Evolutionary conservation across 2,329 filamentous ascomycete species (phyloP).

Genomic region (Trichothecium sympodiale): DNA sequence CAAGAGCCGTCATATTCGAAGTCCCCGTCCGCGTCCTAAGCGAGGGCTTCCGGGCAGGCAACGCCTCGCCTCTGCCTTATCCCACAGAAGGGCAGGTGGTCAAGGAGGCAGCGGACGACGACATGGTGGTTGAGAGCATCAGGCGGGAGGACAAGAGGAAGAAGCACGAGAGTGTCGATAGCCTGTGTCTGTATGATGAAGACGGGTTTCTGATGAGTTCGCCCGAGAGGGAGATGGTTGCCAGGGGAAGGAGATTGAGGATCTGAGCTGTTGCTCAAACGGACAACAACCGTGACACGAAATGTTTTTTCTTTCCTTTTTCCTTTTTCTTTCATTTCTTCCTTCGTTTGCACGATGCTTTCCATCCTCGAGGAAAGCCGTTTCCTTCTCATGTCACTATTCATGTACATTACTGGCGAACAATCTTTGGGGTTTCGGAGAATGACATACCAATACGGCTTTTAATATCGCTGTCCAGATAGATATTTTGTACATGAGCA

Average conservation of each 20-base stretch:
- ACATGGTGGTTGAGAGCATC: not conserved
- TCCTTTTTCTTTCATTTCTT: conserved; percentile 5
- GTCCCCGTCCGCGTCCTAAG: not conserved
- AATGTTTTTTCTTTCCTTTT: conserved; percentile 3
- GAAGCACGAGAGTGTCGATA: conserved; percentile 23
- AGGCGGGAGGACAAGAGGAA: conserved; percentile 11
- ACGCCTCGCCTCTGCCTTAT: not conserved
- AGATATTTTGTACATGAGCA: conserved; percentile 1
- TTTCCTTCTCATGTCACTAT: not conserved
- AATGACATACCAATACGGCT: not conserved
- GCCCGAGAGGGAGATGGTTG: conserved; percentile 19
- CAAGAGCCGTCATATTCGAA: conserved; percentile 8
- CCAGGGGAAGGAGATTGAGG: conserved; percentile 13
- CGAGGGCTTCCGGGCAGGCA: conserved; percentile 8
- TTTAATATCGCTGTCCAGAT: conserved; percentile 1
- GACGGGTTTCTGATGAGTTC: conserved; percentile 33
- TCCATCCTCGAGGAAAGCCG: no score
- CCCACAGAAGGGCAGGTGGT: not conserved
- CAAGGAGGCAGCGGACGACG: not conserved
- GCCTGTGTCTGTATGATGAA: conserved; percentile 30
- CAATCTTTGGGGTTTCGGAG: not conserved
- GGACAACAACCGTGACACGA: not conserved
- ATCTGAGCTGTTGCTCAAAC: conserved; percentile 14
- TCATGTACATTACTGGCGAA: not conserved
- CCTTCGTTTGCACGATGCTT: not conserved